Conservation (phyloP, 2,329 filamentous ascomycete genomes). For the Fonsecaea monophora region DNA sequence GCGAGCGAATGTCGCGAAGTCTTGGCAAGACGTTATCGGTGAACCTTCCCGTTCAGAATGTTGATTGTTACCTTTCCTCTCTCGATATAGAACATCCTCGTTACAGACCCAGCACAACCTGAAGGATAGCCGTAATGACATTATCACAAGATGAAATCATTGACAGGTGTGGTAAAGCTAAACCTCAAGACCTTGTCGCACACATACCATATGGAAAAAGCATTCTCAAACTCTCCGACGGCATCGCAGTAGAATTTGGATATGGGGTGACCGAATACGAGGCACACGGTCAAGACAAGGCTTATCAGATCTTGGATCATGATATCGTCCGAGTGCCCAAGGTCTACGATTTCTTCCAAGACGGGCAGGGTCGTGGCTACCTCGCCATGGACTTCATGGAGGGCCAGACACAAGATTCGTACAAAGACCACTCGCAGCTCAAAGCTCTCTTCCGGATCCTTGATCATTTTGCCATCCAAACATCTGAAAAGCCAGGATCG, state of each 20-base stretch:
- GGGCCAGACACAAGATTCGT: constrained; percentile 12
- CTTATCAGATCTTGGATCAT: constrained; percentile 16
- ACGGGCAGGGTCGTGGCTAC: constrained; percentile 16
- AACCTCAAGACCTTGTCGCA: neutral
- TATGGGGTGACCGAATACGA: constrained; percentile 10
- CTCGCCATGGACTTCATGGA: constrained; percentile 20
- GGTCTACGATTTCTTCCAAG: constrained; percentile 25
- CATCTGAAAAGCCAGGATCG: neutral
- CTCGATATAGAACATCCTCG: too few species aligned
- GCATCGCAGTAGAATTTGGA: constrained; percentile 1
- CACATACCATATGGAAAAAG: constrained; percentile 10
- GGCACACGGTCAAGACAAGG: constrained; percentile 13
- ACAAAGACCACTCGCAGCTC: constrained; percentile 3
- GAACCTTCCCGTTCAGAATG: too few species aligned
- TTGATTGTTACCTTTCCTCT: too few species aligned
- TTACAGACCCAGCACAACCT: too few species aligned
- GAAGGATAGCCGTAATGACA: neutral
- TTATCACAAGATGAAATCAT: constrained; percentile 1
- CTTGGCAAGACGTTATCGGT: too few species aligned
- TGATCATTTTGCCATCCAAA: neutral
- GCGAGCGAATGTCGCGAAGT: too few species aligned
- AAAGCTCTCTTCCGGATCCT: neutral
- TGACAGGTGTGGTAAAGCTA: neutral
- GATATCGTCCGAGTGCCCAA: constrained; percentile 20
- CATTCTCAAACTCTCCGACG: constrained; percentile 3